phyloP scores from a whole-genome alignment of 2,329 filamentous ascomycete genomes.

The Chrysosporium keratinophilum region DNA sequence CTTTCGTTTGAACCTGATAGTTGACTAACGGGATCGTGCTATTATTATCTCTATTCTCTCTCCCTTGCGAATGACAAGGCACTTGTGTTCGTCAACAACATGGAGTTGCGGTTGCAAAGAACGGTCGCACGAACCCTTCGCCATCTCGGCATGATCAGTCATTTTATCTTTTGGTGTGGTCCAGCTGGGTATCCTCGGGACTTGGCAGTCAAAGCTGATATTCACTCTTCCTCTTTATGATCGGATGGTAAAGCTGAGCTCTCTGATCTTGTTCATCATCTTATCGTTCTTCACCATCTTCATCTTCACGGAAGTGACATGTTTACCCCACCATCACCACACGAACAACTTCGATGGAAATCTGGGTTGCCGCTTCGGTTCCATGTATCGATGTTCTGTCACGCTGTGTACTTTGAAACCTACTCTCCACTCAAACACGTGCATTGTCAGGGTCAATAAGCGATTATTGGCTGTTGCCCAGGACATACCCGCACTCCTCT shows the following conservation, averaged over 20 bases:
- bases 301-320: too few species aligned
- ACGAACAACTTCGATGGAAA: neutral
- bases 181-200: slow-evolving; percentile 1
- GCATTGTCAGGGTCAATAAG: neutral
- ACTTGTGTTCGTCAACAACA: too few species aligned
- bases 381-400: neutral
- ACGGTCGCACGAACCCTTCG: too few species aligned
- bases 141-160: neutral
- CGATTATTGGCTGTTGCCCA: neutral
- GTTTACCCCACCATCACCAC: neutral
- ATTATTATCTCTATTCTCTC: too few species aligned
- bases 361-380: slow-evolving; percentile 2
- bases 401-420: neutral
- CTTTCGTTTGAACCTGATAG: too few species aligned
- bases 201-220: neutral
- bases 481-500: neutral
- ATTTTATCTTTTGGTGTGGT: neutral
- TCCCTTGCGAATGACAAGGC: too few species aligned
- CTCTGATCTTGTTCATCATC: neutral
- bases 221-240: too few species aligned
- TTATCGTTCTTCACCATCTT: too few species aligned
- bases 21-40: too few species aligned
- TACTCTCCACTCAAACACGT: neutral
- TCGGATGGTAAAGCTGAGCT: neutral
- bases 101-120: too few species aligned